Evolutionary conservation across 2,329 filamentous ascomycete genomes (phyloP), one percentile per base, ranked within the genome.

Genomic region (Aureobasidium sp.): DNA sequence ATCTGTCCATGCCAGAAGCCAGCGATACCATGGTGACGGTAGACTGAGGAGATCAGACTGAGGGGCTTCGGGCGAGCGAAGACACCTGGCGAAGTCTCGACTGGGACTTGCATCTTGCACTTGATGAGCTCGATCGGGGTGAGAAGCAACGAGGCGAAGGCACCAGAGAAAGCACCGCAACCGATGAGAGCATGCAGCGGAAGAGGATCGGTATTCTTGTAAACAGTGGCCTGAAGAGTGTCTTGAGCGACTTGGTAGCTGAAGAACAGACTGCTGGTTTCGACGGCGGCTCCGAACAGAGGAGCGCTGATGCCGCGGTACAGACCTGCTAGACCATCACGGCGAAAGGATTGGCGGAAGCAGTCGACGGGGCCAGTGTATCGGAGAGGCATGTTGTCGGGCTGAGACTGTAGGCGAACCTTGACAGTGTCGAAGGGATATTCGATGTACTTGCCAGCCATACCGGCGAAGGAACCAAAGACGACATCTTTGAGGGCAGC

Each of bases 361-460:
- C 94, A 97, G 77, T 99, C 94, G 66, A 97, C 70, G 0, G 94
- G 93, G 0, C 94, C 94, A 6, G 79, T 85, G 75, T 97, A 97
- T 64, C 84, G 87, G 23, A 92, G 83, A 17, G 91, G 91, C 2
- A 91, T 80, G 69, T 88, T 85, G 74, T 93, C 88, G 37, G 91
- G 90, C 74, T 97, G 93, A n/a, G 93, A 94, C 74, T 99, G 94
- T 12, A 99, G 84, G 44, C 94, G 89, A 64, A 99, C 94, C 78
- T 99, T 99, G 74, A 99, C 87, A 0, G 94, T 99, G 77, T 99
- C 94, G 77, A 99, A 99, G 27, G 94, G 94, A 74, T 97, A 99
- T 75, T 99, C 94, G 72, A 99, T 93, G 74, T 93, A 90, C 79
- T 97, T 99, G 65, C 93, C 93, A 39, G 90, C 87, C 64, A 95